Evolutionary conservation across 768 basidiomycete species (phyloP).

Genomic region (Xerocomus spinulosus): DNA sequence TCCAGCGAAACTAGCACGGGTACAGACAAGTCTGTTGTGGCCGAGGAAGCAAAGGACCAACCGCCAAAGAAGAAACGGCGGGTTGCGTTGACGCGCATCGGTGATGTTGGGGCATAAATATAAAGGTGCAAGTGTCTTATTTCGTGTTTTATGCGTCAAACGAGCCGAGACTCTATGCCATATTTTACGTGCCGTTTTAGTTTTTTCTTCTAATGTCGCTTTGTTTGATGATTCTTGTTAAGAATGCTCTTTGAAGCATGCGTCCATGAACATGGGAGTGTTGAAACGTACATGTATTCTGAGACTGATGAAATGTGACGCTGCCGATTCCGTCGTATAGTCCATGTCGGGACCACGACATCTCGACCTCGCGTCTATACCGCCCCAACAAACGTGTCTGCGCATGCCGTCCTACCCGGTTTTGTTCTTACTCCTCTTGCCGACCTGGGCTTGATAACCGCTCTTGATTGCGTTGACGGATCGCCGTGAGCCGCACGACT

Average conservation of each 20-base stretch:
- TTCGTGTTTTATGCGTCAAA: slow-evolving; percentile 3
- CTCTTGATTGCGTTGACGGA: slow-evolving; percentile 97
- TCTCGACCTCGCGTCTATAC: too few species aligned
- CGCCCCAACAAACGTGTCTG: too few species aligned
- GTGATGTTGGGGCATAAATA: slow-evolving; percentile 42
- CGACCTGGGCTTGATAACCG: slow-evolving; percentile 95
- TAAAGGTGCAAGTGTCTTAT: not conserved
- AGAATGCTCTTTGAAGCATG: slow-evolving; percentile 4
- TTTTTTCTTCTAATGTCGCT: slow-evolving; percentile 7
- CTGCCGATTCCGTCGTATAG: slow-evolving; percentile 9
- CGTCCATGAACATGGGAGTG: slow-evolving; percentile 2
- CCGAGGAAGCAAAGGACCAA: slow-evolving; percentile 34
- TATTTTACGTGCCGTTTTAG: slow-evolving; percentile 19
- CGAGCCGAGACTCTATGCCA: not conserved
- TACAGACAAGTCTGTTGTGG: slow-evolving; percentile 2
- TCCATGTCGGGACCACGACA: slow-evolving; percentile 5
- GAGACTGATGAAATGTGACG: slow-evolving; percentile 19
- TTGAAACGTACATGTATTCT: slow-evolving; percentile 20
- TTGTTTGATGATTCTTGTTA: slow-evolving; percentile 6
- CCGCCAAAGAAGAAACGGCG: slow-evolving; percentile 85
- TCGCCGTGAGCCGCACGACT: slow-evolving; percentile 84
- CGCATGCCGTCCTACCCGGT: slow-evolving; percentile 59
- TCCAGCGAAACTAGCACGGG: slow-evolving; percentile 11
- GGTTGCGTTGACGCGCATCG: slow-evolving; percentile 68
- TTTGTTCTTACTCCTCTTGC: slow-evolving; percentile 81